phyloP scores from a whole-genome alignment of 148 eudicot genomes.

The Spergularia bocconei region DNA sequence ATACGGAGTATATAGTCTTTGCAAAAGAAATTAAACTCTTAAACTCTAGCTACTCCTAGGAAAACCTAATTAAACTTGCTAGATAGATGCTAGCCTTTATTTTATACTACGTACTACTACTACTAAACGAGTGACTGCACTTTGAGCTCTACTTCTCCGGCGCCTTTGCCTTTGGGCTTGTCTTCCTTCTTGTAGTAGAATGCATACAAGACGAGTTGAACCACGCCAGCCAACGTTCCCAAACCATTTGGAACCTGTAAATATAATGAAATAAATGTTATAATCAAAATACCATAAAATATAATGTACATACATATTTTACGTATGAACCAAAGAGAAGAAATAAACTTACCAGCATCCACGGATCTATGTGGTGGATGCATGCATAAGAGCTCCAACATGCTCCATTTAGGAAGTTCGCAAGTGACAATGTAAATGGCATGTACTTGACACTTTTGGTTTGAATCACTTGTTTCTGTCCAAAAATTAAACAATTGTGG shows the following conservation, averaged over 20 bases:
- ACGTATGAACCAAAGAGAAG: no score
- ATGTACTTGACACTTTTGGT: constrained; percentile 85
- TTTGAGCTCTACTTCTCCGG: constrained; percentile 30
- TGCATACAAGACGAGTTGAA: constrained; percentile 55
- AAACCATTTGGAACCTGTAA: constrained; percentile 65
- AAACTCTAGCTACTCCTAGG: not conserved
- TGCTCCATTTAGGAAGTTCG: constrained; percentile 59
- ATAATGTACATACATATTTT: no score
- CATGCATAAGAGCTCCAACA: constrained; percentile 58
- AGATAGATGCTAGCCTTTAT: no score
- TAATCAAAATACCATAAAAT: not conserved
- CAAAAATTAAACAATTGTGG: not conserved
- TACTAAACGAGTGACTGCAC: no score
- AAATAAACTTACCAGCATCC: constrained; percentile 49
- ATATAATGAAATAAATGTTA: not conserved
- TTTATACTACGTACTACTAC: no score
- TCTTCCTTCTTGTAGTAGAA: constrained; percentile 44
- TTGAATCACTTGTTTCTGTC: constrained; percentile 50
- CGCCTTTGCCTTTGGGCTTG: constrained; percentile 1
- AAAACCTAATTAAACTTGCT: no score
- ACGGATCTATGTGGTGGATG: constrained; percentile 48
- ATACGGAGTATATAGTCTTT: not conserved
- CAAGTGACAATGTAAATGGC: constrained; percentile 68
- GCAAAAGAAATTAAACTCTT: not conserved
- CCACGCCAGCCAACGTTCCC: constrained; percentile 43